Evolutionary conservation across 371 early-diverging fungal species (phyloP).

Genomic region (Rhizomucor pusillus): DNA sequence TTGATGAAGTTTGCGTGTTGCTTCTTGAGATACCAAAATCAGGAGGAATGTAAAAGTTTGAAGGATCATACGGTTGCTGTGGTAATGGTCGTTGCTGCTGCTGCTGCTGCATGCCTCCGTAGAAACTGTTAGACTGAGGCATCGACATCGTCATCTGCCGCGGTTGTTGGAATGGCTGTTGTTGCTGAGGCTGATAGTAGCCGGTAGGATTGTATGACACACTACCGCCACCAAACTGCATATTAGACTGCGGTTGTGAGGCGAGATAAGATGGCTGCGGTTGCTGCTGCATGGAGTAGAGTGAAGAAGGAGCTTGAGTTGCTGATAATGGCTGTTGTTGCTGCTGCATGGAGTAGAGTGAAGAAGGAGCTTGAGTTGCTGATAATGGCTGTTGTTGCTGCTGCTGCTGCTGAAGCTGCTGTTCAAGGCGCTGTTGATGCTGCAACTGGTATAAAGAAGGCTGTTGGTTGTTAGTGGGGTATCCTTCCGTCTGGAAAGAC

Average conservation of each 20-base stretch:
- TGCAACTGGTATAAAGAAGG: slow-evolving; percentile 19
- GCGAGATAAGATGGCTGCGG: too few relatives aligned
- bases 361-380: background rate
- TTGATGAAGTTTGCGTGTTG: slow-evolving; percentile 9
- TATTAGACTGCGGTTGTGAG: too few relatives aligned
- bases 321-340: too few relatives aligned
- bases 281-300: too few relatives aligned
- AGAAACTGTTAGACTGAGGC: background rate
- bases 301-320: too few relatives aligned
- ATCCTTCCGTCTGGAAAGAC: slow-evolving; percentile 17
- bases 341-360: slow-evolving; percentile 4
- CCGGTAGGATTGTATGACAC: slow-evolving; percentile 1
- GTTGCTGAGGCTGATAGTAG: slow-evolving; percentile 21
- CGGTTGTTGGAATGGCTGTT: slow-evolving; percentile 4
- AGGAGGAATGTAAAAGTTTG: slow-evolving; percentile 31
- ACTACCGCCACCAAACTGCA: too few relatives aligned
- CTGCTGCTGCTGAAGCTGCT: too few relatives aligned
- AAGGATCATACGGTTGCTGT: slow-evolving; percentile 18
- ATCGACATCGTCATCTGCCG: background rate
- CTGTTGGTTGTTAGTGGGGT: slow-evolving; percentile 14
- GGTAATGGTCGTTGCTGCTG: slow-evolving; percentile 15
- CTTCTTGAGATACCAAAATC: slow-evolving; percentile 30
- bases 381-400: slow-evolving; percentile 4
- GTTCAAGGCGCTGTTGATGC: slow-evolving; percentile 15
- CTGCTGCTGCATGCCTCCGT: slow-evolving; percentile 1